phyloP scores from a whole-genome alignment of 192 early-diverging fungal species.

The Podila clonocystis region DNA sequence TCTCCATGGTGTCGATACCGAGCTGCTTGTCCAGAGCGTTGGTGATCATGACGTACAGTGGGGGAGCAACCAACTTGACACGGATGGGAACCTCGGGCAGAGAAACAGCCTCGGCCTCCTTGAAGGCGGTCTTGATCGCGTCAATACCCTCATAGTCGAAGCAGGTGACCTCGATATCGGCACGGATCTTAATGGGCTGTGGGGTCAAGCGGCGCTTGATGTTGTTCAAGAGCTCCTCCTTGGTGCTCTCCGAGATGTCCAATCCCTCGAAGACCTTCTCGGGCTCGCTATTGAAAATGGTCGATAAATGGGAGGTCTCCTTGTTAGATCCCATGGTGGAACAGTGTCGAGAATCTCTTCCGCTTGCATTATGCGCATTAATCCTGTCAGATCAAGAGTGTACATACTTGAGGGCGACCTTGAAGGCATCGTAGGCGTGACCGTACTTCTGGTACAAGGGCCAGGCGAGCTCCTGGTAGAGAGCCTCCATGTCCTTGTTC shows the following conservation, averaged over 20 bases:
- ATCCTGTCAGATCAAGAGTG: background rate
- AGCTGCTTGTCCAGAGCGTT: conserved; percentile 83
- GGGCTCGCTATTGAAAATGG: conserved; percentile 67
- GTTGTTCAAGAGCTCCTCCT: conserved; percentile 82
- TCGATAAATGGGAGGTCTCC: too few species aligned
- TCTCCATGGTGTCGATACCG: conserved; percentile 91
- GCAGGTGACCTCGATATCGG: conserved; percentile 95
- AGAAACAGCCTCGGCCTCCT: conserved; percentile 85
- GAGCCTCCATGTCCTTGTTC: conserved; percentile 80
- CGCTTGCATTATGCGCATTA: too few species aligned
- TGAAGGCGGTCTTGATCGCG: conserved; percentile 91
- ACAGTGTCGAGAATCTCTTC: too few species aligned
- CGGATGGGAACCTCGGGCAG: conserved; percentile 76
- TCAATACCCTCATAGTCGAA: conserved; percentile 95
- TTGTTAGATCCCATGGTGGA: too few species aligned
- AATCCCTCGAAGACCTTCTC: conserved; percentile 88
- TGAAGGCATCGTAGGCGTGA: conserved; percentile 98
- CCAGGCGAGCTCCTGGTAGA: conserved; percentile 91
- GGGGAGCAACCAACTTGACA: conserved; percentile 92
- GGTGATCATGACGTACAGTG: conserved; percentile 92
- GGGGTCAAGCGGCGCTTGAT: conserved; percentile 94
- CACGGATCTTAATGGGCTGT: conserved; percentile 95
- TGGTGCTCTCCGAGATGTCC: conserved; percentile 67
- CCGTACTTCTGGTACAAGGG: conserved; percentile 95
- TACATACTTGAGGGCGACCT: conserved; percentile 84